Conservation (phyloP, 2,329 filamentous ascomycete species). For the Stagonosporopsis rhizophila region DNA sequence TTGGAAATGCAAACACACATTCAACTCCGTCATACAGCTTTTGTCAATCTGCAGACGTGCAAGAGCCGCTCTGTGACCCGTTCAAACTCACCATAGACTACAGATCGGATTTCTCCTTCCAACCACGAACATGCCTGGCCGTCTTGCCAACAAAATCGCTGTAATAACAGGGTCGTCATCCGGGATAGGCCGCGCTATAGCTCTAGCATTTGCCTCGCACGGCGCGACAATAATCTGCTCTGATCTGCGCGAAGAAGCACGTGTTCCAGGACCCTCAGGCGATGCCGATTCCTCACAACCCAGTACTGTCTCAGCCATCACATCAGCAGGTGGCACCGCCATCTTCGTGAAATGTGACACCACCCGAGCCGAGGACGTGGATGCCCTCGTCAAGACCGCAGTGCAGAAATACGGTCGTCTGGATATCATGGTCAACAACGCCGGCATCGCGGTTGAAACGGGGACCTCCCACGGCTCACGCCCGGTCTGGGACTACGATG, state of each 20-base stretch:
- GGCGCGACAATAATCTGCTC: constrained; percentile 44
- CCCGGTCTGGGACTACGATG: constrained; percentile 56
- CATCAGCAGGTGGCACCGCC: constrained; percentile 39
- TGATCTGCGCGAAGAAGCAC: constrained; percentile 36
- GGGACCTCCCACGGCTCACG: constrained; percentile 26
- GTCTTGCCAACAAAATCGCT: constrained; percentile 40
- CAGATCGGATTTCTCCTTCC: neutral
- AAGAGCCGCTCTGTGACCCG: neutral
- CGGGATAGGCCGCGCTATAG: constrained; percentile 46
- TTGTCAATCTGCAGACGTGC: neutral
- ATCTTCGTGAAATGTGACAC: constrained; percentile 55
- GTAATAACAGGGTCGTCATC: constrained; percentile 46
- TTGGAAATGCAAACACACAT: neutral
- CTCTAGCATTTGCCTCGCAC: constrained; percentile 41
- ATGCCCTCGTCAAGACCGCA: constrained; percentile 49
- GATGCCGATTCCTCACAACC: constrained; percentile 21
- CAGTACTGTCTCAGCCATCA: constrained; percentile 43
- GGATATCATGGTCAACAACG: constrained; percentile 56
- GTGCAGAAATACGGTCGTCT: constrained; percentile 58
- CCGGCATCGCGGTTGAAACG: constrained; percentile 57
- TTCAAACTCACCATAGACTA: neutral
- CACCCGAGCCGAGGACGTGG: constrained; percentile 51
- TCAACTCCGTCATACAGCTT: neutral
- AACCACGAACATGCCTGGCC: constrained; percentile 12
- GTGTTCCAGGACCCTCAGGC: constrained; percentile 19